A percentile compares a stretch with the other conserved stretches of the same genome.
These are phyloP conservation scores for Pleomassaria siparia DNA, from an alignment of 2,329 filamentous ascomycete genomes.

Conservation along the genomic window DNA sequence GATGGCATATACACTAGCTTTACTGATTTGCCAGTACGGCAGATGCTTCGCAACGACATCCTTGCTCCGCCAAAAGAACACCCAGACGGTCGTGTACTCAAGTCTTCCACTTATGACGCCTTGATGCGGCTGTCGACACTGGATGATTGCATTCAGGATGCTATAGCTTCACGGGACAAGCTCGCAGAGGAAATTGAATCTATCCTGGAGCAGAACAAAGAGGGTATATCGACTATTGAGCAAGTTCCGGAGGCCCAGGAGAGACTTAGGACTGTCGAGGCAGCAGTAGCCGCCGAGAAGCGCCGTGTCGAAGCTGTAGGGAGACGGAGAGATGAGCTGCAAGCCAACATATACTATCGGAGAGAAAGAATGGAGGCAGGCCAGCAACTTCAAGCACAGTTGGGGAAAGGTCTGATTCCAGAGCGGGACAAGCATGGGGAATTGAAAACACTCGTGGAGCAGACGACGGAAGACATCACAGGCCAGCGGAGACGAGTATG, in stretches of 20 bases:
- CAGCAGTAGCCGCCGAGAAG: slow-evolving; percentile 62
- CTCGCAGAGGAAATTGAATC: slow-evolving; percentile 76
- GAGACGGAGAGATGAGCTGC: slow-evolving; percentile 67
- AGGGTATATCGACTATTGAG: slow-evolving; percentile 38
- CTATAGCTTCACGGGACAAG: slow-evolving; percentile 71
- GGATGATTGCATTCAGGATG: slow-evolving; percentile 89
- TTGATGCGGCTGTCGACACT: slow-evolving; percentile 87
- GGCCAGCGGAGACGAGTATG: slow-evolving; percentile 89
- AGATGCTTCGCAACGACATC: slow-evolving; percentile 29
- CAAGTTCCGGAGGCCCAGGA: slow-evolving; percentile 49
- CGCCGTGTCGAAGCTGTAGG: slow-evolving; percentile 65
- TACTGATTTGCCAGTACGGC: slow-evolving; percentile 62
- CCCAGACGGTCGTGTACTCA: slow-evolving; percentile 53
- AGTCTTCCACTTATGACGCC: slow-evolving; percentile 81
- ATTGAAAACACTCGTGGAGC: slow-evolving; percentile 57
- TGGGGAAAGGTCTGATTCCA: slow-evolving; percentile 62
- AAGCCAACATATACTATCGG: slow-evolving; percentile 65
- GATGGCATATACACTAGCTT: slow-evolving; percentile 84
- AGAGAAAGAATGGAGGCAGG: slow-evolving; percentile 69
- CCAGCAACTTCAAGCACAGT: slow-evolving; percentile 59
- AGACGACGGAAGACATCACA: slow-evolving; percentile 66
- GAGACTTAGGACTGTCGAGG: slow-evolving; percentile 47
- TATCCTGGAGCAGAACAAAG: slow-evolving; percentile 43
- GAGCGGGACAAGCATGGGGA: slow-evolving; percentile 48
- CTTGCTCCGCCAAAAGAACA: slow-evolving; percentile 38